Evolutionary conservation across 1,139 yeast genomes (phyloP).

Genomic region (Zygosaccharomyces sapae): DNA sequence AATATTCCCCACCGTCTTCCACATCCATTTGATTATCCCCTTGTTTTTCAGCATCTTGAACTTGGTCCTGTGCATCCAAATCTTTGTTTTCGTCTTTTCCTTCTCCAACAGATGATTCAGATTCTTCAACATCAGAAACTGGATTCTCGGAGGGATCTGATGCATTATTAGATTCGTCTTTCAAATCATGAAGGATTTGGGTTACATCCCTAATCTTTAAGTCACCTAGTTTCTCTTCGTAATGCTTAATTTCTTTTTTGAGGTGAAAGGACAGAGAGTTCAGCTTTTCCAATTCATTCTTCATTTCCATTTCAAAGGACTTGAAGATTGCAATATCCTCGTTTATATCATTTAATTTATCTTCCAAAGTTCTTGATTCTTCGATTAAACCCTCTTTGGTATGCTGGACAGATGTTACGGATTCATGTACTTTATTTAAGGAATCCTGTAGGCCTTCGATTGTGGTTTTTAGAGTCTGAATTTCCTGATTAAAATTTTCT

Average conservation of each 20-base stretch:
- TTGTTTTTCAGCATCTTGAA: conserved; percentile 16
- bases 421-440: conserved; percentile 37
- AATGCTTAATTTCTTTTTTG: conserved; percentile 39
- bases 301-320: conserved; percentile 67
- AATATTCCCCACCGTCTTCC: conserved; percentile 22
- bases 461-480: conserved; percentile 49
- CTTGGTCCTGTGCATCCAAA: conserved; percentile 1
- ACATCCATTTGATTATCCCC: conserved; percentile 22
- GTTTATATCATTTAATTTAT: conserved; percentile 48
- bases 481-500: conserved; percentile 46
- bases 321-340: conserved; percentile 56
- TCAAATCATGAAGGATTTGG: conserved; percentile 22
- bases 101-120: conserved; percentile 5
- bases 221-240: conserved; percentile 40
- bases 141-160: not conserved
- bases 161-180: conserved; percentile 12
- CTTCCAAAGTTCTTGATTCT: conserved; percentile 38
- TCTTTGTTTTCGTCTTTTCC: conserved; percentile 5
- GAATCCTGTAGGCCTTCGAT: conserved; percentile 32
- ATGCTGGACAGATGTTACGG: conserved; percentile 30
- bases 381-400: conserved; percentile 29
- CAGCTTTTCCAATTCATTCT: conserved; percentile 60
- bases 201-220: conserved; percentile 52
- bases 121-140: conserved; percentile 14
- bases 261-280: conserved; percentile 44